Evolutionary conservation across 2,329 filamentous ascomycete genomes (phyloP), one percentile per base, ranked within the genome.

Genomic region (Penicillium sp.): DNA sequence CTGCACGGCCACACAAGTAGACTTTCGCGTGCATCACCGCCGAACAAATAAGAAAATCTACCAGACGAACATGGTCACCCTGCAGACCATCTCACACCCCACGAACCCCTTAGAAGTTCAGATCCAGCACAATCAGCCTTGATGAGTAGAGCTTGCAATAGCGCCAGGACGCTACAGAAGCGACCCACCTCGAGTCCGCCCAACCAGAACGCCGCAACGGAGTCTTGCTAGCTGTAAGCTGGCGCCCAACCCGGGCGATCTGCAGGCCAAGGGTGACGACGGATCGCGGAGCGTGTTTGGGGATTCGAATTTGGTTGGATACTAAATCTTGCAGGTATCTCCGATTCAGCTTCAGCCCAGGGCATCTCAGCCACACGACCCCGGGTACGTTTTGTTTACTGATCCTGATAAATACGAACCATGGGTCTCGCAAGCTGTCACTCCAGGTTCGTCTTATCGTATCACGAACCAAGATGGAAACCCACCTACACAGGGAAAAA

Each of bases 301-400:
- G 36, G 39, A n/a, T 44, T 36, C n/a, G 40, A 31, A 33, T 59
- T n/a, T 63, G 56, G 60, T 63, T 62, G 58, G 61, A 43, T 56
- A 41, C 7, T 18, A 40, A 9, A 9, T 9, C 36, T 37, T 50
- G 37, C 33, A 51, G 46, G 31, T 9, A 10, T 9, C 43, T 16
- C 44, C 37, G n/a, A 50, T 40, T 31, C 54, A 50, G 24, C 44
- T 24, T 36, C 43, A 54, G 41, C 46, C 22, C 40, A 22, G 51
- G 16, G 43, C 7, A 47, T 54, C 35, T 47, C 54, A 50, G 35
- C 37, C 47, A 19, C 19, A 22, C 27, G n/a, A 44, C 22, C 56
- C 31, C 3, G 22, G 22, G 11, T 40, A 11, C 40, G 1, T 10
- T 13, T 35, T 49, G 16, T 18, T 18, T 22, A n/a, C 36, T 35